Evolutionary conservation across 2,329 filamentous ascomycete genomes (phyloP), one percentile per base, ranked within the genome.

Genomic region (Aspergillus quadrilineatus): DNA sequence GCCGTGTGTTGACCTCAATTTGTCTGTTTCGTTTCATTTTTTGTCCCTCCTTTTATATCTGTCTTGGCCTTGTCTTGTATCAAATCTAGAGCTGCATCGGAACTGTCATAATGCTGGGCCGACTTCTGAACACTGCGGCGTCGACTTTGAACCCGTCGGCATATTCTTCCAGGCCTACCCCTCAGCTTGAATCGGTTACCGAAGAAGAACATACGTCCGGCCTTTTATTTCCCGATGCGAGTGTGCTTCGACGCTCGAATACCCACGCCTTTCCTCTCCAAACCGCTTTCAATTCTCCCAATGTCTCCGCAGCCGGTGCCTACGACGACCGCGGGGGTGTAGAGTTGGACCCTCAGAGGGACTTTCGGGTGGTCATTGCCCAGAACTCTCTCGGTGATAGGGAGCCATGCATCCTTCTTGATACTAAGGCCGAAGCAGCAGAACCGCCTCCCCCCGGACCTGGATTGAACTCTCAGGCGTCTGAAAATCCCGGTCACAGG

Each of bases 151-250:
- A 73, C 61, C 71, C 75, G 15, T 65, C 73, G n/a, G 61, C 68
- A 6, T 75, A 76, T 57, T 68, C 69, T 41, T 65, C 69, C 43
- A 71, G 74, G 55, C 73, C 69, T 57, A 60, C 69, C 14, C 66
- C 69, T 26, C 71, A 73, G 30, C 72, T 78, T 17, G 77, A 80
- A 61, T 80, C 77, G 26, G 75, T 78, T 26, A 79, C 76, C 1
- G 77, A 80, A 59, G 77, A 80, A 61, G 76, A 78, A 59, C 77
- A 80, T 60, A 80, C 77, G 4, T 77, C 77, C 45, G 74, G 75
- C 39, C 70, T 80, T 45, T 67, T 80, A 52, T 80, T 78, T 59
- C 78, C 77, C 34, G 76, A 78, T 65, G 70, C 72, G 41, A 77
- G 69, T 56, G 67, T 74, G 12, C 74, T 75, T 53, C 72, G 73